Evolutionary conservation across 441 rosid species (phyloP), one percentile per base, ranked within the genome.

Genomic region (Francoa sonchifolia): DNA sequence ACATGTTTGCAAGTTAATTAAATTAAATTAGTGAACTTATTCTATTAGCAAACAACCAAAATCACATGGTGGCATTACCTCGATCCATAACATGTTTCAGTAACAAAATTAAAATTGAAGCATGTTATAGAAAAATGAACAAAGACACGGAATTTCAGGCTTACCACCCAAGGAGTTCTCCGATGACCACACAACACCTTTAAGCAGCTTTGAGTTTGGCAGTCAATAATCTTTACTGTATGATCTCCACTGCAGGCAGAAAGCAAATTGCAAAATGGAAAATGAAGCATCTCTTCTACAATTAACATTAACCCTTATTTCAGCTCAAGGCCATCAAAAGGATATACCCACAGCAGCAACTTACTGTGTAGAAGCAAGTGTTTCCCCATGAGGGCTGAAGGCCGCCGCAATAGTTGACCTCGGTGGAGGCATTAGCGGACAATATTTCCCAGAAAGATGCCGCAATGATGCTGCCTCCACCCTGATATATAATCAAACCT

Each of bases 121-220:
- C 14, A 11, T 2, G 8, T 31, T 14, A 14, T 0, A n/a, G 8
- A 11, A 38, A 19, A 21, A 14, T n/a, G 23, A 33, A 3, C 26
- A 23, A 31, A 25, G 2, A 30, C 32, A 19, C 11, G 10, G 20
- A 16, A 49, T 39, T 23, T 57, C 28, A 30, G 49, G 67, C 94
- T 74, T 66, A 87, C 97, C 88, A 87, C 97, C 97, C 95, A 87
- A 8, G 95, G 97, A 16, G 95, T 87, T 60, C 89, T 69, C 46
- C 77, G 64, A 63, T 87, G 97, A 58, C 97, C 95, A 28, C 48
- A 67, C 63, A 87, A 61, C 34, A 78, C 95, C 67, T 73, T 87
- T 57, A 74, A 63, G 73, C 93, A 83, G 48, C 61, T 74, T 45
- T 89, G 87, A 11, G 74, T 79, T 53, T 68, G 71, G 41, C 76